Evolutionary conservation across 371 early-diverging fungal species (phyloP).

Genomic region (Catenaria anguillulae): DNA sequence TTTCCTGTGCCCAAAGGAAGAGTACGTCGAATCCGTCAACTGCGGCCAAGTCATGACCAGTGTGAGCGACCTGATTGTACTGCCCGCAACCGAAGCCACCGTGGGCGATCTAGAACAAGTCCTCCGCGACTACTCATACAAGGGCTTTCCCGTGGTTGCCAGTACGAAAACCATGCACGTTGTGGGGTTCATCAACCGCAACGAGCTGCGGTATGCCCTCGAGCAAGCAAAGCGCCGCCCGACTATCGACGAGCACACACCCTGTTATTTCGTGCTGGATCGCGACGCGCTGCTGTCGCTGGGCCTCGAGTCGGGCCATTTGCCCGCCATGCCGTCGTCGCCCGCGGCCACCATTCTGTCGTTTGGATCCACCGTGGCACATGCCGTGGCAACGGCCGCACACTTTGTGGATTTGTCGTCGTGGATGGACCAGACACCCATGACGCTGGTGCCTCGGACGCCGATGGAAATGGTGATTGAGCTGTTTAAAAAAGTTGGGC

Average conservation of each 20-base stretch:
- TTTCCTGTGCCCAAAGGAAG: slow-evolving; percentile 67
- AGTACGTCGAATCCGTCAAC: not conserved
- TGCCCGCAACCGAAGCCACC: not conserved
- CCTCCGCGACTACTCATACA: slow-evolving; percentile 31
- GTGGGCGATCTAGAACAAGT: not conserved
- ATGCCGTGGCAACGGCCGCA: not conserved
- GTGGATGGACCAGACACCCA: slow-evolving; percentile 50
- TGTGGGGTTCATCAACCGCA: slow-evolving; percentile 69
- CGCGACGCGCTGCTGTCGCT: slow-evolving; percentile 10
- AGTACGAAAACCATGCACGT: slow-evolving; percentile 40
- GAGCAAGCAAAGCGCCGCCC: not conserved
- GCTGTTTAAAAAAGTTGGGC: slow-evolving; percentile 69
- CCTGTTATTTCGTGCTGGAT: not conserved
- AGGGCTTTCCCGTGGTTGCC: slow-evolving; percentile 75
- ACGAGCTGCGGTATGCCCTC: slow-evolving; percentile 65
- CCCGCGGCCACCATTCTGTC: not conserved
- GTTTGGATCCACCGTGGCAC: slow-evolving; percentile 4
- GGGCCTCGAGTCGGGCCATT: slow-evolving; percentile 20
- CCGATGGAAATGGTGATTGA: slow-evolving; percentile 78
- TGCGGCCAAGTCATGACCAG: slow-evolving; percentile 1
- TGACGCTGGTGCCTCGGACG: slow-evolving; percentile 50
- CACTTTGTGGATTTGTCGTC: slow-evolving; percentile 16
- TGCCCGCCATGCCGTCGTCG: slow-evolving; percentile 3
- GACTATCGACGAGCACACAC: not conserved
- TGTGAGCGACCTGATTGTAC: not conserved